Base-by-base conservation (phyloP, 2,329 filamentous ascomycete genomes). In the Aspergillus sp. region DNA sequence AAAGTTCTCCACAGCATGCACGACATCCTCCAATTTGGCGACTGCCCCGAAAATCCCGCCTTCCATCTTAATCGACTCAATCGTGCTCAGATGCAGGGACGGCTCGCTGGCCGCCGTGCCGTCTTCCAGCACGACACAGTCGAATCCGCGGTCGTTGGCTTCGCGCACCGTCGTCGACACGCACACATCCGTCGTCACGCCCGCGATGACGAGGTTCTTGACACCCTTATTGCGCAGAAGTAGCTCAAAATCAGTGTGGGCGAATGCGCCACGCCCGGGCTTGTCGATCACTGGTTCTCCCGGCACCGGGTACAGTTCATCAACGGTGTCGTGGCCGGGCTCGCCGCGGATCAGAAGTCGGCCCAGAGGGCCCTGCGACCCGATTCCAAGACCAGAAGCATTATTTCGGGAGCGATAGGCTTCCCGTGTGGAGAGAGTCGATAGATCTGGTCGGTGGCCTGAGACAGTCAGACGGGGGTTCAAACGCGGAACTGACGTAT, bases 321-420 rank as follows among this genome's bases (percentile, higher is more conserved):
- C 68, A 16, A 85, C 75, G 26, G 78, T 82, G 44, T 80, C 81
- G 60, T 84, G 82, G 1, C 83, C 83, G 19, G 70, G 60, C 59
- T 84, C 79, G 1, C 83, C 82, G 17, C 82, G 77, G 20, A 85
- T 71, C 3, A 86, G 68, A 2, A 85, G 73, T n/a, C 79, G 77
- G 1, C 83, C 82, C 42, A 84, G 65, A 1, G 82, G 82, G 0
- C 82, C 82, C 13, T 55, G 66, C 10, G 76, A 74, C 3, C 75
- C 77, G 43, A 84, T 83, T 0, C 78, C 78, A n/a, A 80, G 59
- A 7, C 75, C 73, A 0, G 74, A 73, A 4, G 72, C 58, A 56
- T 82, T 82, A 51, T 83, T 79, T 11, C 71, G 71, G 38, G 78
- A 82, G 3, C 82, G 76, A 46, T 76, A 77, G 2, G 64, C 65